Evolutionary conservation across 371 early-diverging fungal species (phyloP).

Genomic region (Mortierella sp.): DNA sequence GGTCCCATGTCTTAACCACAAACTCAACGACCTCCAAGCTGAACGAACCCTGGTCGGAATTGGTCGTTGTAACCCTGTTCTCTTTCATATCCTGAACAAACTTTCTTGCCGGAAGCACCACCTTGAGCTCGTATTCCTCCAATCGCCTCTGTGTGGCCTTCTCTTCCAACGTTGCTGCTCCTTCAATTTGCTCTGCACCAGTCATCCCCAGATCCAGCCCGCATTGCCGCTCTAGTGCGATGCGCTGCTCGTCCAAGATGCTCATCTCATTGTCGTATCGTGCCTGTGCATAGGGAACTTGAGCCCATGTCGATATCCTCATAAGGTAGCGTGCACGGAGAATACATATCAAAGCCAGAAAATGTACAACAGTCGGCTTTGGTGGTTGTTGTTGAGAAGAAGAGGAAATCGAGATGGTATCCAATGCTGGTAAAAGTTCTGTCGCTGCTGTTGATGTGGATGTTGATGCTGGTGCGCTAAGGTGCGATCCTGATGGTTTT

Average conservation of each 20-base stretch:
- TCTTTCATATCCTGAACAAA: slow-evolving; percentile 8
- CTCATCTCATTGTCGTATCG: slow-evolving; percentile 37
- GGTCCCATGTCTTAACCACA: slow-evolving; percentile 39
- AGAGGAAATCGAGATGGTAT: not conserved
- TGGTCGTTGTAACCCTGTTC: not conserved
- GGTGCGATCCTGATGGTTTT: not conserved
- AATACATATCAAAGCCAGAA: slow-evolving; percentile 33
- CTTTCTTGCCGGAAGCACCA: slow-evolving; percentile 27
- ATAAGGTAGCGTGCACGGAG: slow-evolving; percentile 45
- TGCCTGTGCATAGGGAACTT: slow-evolving; percentile 27
- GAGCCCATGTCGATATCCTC: slow-evolving; percentile 43
- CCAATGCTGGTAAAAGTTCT: not conserved
- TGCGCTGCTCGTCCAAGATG: slow-evolving; percentile 3
- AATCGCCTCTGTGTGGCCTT: not conserved
- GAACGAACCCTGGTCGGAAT: not conserved
- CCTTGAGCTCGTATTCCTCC: slow-evolving; percentile 28
- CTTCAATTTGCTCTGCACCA: not conserved
- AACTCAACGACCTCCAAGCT: slow-evolving; percentile 29
- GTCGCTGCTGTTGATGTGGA: not conserved
- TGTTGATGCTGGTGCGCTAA: not conserved
- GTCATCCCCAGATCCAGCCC: not conserved
- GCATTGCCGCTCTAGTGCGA: slow-evolving; percentile 18
- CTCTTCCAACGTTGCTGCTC: not conserved
- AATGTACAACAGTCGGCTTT: not conserved
- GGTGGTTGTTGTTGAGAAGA: not conserved